Conservation (phyloP, 768 basidiomycete genomes). For the Sarcomyxa edulis region DNA sequence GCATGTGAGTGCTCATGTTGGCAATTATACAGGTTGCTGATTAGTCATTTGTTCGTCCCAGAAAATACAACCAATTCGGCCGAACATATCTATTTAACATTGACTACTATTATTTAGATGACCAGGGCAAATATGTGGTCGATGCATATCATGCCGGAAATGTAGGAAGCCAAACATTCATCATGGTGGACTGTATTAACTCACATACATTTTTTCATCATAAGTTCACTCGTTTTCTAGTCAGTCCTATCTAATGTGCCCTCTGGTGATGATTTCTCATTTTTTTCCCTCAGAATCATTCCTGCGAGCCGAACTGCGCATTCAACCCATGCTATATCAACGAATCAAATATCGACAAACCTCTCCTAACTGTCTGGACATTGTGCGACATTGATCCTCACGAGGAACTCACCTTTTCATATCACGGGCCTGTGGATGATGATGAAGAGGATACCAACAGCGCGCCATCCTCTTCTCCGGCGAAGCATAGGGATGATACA, state of each 20-base stretch:
- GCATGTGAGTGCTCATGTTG: constrained; percentile 40
- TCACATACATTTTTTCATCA: constrained; percentile 5
- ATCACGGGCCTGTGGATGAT: constrained; percentile 49
- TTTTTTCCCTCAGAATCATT: constrained; percentile 66
- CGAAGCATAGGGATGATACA: constrained; percentile 26
- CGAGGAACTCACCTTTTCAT: constrained; percentile 78
- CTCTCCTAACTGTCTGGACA: constrained; percentile 65
- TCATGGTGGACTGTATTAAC: background rate
- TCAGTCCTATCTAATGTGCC: constrained; percentile 28
- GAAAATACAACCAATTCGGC: constrained; percentile 70
- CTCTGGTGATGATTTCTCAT: no score
- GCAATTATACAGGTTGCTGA: background rate
- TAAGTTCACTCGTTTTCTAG: constrained; percentile 89
- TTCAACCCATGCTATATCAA: constrained; percentile 76
- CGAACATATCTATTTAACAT: constrained; percentile 80
- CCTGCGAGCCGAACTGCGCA: constrained; percentile 80
- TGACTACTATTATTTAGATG: constrained; percentile 67
- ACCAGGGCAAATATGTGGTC: constrained; percentile 49
- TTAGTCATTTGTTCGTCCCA: constrained; percentile 17
- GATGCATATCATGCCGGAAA: constrained; percentile 90
- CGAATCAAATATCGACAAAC: constrained; percentile 67
- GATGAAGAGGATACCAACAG: constrained; percentile 24
- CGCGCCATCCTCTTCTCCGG: constrained; percentile 8
- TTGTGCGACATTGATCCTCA: constrained; percentile 52
- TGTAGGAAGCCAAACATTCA: constrained; percentile 36